phyloP scores from a whole-genome alignment of 2,329 filamentous ascomycete genomes.

The Pseudogymnoascus sp. region DNA sequence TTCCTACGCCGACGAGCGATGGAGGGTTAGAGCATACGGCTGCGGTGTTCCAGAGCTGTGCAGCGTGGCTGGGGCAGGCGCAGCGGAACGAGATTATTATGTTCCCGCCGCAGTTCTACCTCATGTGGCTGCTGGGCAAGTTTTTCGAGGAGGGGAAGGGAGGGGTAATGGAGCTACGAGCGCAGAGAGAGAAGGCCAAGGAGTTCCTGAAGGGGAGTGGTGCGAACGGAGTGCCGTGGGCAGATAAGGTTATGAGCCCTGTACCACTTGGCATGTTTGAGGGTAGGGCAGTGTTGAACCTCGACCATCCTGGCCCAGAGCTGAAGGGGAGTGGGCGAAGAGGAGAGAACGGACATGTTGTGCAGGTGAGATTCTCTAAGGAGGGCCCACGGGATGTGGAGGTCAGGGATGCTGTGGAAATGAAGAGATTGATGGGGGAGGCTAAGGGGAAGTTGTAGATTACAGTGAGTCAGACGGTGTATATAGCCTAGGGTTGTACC shows the following conservation, averaged over 20 bases:
- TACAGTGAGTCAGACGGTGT: not conserved
- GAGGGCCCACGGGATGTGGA: conserved; percentile 47
- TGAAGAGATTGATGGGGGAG: not conserved
- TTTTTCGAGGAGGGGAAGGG: conserved; percentile 20
- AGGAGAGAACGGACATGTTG: conserved; percentile 53
- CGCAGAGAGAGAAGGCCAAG: conserved; percentile 46
- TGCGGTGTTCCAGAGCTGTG: conserved; percentile 66
- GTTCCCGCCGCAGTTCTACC: conserved; percentile 83
- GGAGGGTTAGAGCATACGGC: conserved; percentile 61
- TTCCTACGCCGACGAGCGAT: conserved; percentile 55
- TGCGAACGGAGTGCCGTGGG: conserved; percentile 40
- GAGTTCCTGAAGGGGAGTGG: conserved; percentile 43
- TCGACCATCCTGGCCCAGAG: conserved; percentile 54
- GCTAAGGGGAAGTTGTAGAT: not conserved
- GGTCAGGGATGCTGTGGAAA: conserved; percentile 27
- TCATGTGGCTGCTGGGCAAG: conserved; percentile 45
- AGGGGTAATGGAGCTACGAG: conserved; percentile 31
- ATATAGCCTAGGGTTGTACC: not conserved
- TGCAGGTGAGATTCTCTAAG: conserved; percentile 47
- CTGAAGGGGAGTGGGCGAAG: conserved; percentile 40
- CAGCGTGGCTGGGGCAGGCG: conserved; percentile 61
- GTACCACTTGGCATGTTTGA: conserved; percentile 39
- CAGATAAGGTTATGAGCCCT: conserved; percentile 56
- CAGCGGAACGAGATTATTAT: conserved; percentile 63
- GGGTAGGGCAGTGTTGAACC: conserved; percentile 43